These are phyloP conservation scores for Citrus maxima DNA, from an alignment of 345 rosid genomes.

Conservation along the genomic window DNA sequence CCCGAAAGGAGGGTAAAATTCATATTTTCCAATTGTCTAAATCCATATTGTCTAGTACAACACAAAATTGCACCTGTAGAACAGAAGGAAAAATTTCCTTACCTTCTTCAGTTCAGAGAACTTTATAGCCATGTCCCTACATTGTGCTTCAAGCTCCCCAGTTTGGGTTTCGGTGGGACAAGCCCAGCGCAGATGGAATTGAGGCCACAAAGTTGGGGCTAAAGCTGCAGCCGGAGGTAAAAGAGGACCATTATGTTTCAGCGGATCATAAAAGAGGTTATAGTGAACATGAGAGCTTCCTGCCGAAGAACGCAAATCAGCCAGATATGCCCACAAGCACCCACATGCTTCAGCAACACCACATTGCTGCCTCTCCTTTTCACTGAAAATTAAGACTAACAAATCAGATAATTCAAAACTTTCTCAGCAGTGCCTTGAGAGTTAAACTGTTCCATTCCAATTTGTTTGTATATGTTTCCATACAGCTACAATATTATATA, in stretches of 20 bases:
- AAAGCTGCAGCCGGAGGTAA: constrained; percentile 97
- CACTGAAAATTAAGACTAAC: constrained; percentile 48
- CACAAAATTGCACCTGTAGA: background rate
- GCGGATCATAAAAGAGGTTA: constrained; percentile 75
- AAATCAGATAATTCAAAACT: background rate
- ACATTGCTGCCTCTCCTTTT: constrained; percentile 79
- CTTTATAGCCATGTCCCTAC: constrained; percentile 57
- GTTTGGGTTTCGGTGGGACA: constrained; percentile 80
- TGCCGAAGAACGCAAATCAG: constrained; percentile 59
- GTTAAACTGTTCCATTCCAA: background rate
- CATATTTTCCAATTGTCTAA: background rate
- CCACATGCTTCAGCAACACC: constrained; percentile 68
- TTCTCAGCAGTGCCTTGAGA: background rate
- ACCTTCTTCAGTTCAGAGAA: constrained; percentile 77
- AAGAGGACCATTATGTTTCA: constrained; percentile 51
- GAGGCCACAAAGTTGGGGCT: constrained; percentile 97
- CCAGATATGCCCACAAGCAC: constrained; percentile 86
- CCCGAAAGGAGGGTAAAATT: background rate
- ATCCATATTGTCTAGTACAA: background rate
- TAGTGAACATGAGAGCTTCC: constrained; percentile 69
- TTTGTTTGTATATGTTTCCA: too few species aligned
- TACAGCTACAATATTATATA: background rate
- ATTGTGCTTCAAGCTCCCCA: constrained; percentile 68
- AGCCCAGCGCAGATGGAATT: constrained; percentile 97
- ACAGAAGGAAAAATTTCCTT: constrained; percentile 8